Evolutionary conservation across 179 eudicot species (phyloP).

Genomic region (Amaranthus tricolor): DNA sequence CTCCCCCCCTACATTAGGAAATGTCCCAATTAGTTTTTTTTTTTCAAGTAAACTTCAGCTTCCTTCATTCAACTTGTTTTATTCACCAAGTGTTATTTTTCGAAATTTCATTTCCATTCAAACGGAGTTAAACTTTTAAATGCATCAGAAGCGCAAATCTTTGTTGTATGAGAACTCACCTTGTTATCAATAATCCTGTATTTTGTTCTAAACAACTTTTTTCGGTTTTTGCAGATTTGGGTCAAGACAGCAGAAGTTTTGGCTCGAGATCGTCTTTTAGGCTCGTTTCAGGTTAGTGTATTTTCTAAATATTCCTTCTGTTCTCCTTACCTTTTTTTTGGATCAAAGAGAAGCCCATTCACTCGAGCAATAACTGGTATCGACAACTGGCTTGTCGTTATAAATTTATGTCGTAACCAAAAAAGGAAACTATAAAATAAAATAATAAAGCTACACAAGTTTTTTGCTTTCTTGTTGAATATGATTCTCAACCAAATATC

Average conservation of each 20-base stretch:
- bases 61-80: too few relatives aligned
- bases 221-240: conserved; percentile 63
- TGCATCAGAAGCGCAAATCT: neutral
- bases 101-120: neutral
- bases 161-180: neutral
- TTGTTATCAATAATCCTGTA: neutral
- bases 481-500: too few relatives aligned
- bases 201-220: neutral
- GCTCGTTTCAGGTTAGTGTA: conserved; percentile 58
- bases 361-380: too few relatives aligned
- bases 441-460: too few relatives aligned
- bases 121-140: neutral
- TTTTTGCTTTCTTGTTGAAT: too few relatives aligned
- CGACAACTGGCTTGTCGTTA: too few relatives aligned
- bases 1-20: too few relatives aligned
- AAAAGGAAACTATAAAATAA: too few relatives aligned
- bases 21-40: too few relatives aligned
- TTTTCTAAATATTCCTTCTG: neutral
- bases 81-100: neutral
- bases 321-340: neutral
- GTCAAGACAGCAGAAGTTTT: conserved; percentile 93
- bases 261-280: conserved; percentile 96
- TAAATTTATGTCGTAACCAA: too few relatives aligned
- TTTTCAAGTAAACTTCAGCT: too few relatives aligned
- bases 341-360: neutral